These are phyloP conservation scores for Cyclocybe cylindracea DNA, from an alignment of 768 basidiomycete species.

Conservation along the genomic window DNA sequence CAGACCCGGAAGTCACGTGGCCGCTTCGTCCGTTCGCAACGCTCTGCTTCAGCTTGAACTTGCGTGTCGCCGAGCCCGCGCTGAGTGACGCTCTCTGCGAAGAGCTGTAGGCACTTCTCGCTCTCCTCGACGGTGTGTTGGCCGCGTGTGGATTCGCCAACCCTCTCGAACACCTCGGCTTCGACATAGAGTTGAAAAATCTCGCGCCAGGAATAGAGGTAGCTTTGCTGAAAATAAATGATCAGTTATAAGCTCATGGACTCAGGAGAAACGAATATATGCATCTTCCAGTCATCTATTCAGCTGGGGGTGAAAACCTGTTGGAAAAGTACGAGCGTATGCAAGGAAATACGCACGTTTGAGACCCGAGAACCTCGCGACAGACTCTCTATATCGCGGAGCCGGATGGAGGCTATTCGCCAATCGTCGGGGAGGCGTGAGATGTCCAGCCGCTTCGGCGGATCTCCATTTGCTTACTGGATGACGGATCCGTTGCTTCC, in stretches of 20 bases:
- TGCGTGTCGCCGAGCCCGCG: conserved; percentile 55
- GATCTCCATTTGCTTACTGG: conserved; percentile 6
- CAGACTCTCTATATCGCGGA: neutral
- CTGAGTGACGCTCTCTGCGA: conserved; percentile 57
- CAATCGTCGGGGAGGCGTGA: too few species aligned
- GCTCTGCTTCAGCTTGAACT: conserved; percentile 59
- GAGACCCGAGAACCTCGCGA: conserved; percentile 1
- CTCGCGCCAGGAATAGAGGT: conserved; percentile 87
- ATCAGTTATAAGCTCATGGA: neutral
- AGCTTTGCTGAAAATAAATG: conserved; percentile 34
- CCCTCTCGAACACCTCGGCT: conserved; percentile 80
- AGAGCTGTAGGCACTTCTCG: conserved; percentile 63
- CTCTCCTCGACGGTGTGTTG: conserved; percentile 71
- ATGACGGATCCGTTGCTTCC: too few species aligned
- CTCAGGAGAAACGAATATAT: neutral
- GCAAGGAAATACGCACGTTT: conserved; percentile 1
- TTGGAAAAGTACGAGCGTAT: too few species aligned
- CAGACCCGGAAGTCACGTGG: too few species aligned
- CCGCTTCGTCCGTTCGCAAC: too few species aligned
- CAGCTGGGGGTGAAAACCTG: too few species aligned
- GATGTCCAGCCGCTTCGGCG: conserved; percentile 16
- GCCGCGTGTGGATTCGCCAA: conserved; percentile 55
- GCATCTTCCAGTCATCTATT: conserved; percentile 23
- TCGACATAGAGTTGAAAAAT: conserved; percentile 89
- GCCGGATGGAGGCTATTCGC: too few species aligned